These are phyloP conservation scores for Babesia gibsoni DNA, from an alignment of 169 alveolate species.

Conservation along the genomic window DNA sequence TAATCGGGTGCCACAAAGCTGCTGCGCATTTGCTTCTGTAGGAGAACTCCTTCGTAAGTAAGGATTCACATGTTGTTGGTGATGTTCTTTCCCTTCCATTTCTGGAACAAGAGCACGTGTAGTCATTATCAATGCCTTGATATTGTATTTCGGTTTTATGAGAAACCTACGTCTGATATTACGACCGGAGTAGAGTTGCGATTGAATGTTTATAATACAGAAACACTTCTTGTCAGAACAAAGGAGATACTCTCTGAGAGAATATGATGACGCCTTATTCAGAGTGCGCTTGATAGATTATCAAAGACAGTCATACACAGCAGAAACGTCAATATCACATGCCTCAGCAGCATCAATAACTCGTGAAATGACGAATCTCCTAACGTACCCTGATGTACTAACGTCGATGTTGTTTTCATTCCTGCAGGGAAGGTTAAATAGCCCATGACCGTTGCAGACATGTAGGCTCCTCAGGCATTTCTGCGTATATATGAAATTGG, in stretches of 20 bases:
- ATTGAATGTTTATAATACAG: conserved; percentile 9
- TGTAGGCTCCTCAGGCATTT: neutral
- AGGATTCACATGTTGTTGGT: conserved; percentile 23
- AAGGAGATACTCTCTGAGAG: conserved; percentile 32
- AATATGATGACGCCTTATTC: neutral
- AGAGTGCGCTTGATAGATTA: neutral
- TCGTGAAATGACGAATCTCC: too few relatives aligned
- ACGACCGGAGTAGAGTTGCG: conserved; percentile 26
- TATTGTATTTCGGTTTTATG: too few relatives aligned
- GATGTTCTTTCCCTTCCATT: neutral
- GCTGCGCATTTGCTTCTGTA: conserved; percentile 35
- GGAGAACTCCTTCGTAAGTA: conserved; percentile 17
- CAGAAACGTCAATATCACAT: neutral
- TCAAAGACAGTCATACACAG: neutral
- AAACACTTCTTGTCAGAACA: conserved; percentile 34
- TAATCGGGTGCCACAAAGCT: conserved; percentile 45
- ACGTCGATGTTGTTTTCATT: conserved; percentile 8
- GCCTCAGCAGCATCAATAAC: neutral
- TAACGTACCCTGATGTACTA: conserved; percentile 28
- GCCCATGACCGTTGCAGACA: conserved; percentile 34
- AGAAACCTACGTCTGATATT: neutral
- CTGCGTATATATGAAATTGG: neutral
- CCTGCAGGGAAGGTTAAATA: conserved; percentile 26
- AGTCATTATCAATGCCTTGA: neutral
- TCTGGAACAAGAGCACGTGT: conserved; percentile 33